These are phyloP conservation scores for Gonapodya sp. DNA, from an alignment of 192 early-diverging fungal species.

Conservation along the genomic window DNA sequence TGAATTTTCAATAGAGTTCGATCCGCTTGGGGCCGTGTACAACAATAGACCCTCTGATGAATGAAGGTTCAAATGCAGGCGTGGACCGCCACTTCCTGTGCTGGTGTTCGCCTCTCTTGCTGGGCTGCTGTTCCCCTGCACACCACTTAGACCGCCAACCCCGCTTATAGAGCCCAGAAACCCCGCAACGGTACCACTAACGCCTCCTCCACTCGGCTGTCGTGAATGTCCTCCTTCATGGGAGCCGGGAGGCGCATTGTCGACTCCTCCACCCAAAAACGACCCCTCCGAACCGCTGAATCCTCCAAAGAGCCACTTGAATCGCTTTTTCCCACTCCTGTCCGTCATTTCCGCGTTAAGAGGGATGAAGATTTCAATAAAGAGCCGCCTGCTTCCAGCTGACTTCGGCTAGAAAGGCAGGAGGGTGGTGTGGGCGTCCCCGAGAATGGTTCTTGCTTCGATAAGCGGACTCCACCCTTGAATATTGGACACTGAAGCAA, in stretches of 20 bases:
- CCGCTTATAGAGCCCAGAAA: not conserved
- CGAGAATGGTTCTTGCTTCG: too few species aligned
- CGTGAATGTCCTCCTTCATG: not conserved
- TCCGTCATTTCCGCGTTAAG: not conserved
- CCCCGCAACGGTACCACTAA: not conserved
- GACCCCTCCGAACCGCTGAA: not conserved
- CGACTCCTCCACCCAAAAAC: not conserved
- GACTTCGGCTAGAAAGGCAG: too few species aligned
- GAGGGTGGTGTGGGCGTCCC: too few species aligned
- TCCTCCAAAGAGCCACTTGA: not conserved
- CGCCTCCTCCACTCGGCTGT: not conserved
- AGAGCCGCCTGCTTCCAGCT: too few species aligned
- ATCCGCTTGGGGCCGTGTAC: not conserved
- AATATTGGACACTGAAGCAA: too few species aligned
- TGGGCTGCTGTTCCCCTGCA: not conserved
- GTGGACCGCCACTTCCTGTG: not conserved
- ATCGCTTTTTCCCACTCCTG: not conserved
- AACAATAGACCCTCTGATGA: not conserved
- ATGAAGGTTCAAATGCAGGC: not conserved
- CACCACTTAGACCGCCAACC: not conserved
- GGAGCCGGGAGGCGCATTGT: not conserved
- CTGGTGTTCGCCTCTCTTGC: not conserved
- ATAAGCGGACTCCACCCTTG: too few species aligned
- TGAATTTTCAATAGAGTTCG: not conserved
- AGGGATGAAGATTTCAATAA: too few species aligned